Evolutionary conservation across 2,329 filamentous ascomycete species (phyloP).

Genomic region (Fusarium duplospermum): DNA sequence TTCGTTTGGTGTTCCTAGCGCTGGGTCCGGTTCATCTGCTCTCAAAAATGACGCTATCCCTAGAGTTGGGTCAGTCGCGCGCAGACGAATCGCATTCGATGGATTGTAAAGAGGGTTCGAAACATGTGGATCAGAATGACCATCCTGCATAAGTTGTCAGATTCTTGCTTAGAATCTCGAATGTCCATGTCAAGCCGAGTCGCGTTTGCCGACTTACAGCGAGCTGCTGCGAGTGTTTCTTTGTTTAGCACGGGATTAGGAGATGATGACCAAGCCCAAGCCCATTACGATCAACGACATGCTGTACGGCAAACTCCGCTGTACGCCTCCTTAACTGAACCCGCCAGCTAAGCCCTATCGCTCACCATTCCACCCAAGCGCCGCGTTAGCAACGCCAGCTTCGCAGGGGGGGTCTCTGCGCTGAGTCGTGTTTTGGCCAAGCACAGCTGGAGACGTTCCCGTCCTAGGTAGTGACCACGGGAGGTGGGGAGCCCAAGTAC

Average conservation of each 20-base stretch:
- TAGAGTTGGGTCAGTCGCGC: background rate
- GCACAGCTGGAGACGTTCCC: background rate
- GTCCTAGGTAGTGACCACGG: conserved; percentile 12
- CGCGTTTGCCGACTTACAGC: background rate
- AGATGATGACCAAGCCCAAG: conserved; percentile 31
- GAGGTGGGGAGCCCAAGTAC: conserved; percentile 9
- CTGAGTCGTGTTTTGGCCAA: conserved; percentile 26
- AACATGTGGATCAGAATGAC: background rate
- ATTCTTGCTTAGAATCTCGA: background rate
- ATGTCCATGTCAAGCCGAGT: background rate
- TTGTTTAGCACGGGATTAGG: conserved; percentile 15
- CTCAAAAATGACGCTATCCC: background rate
- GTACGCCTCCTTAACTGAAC: background rate
- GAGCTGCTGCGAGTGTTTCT: background rate
- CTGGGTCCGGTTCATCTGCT: background rate
- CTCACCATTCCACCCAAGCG: conserved; percentile 5
- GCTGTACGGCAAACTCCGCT: conserved; percentile 14
- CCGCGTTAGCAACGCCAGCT: background rate
- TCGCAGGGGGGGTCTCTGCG: background rate
- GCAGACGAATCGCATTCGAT: background rate
- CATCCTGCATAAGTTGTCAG: conserved; percentile 4
- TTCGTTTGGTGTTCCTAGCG: background rate
- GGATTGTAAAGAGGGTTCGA: conserved; percentile 5
- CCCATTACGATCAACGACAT: background rate
- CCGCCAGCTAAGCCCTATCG: conserved; percentile 33